Evolutionary conservation across 306 rosid genomes (phyloP).

Genomic region (Fragaria nilgerrensis): DNA sequence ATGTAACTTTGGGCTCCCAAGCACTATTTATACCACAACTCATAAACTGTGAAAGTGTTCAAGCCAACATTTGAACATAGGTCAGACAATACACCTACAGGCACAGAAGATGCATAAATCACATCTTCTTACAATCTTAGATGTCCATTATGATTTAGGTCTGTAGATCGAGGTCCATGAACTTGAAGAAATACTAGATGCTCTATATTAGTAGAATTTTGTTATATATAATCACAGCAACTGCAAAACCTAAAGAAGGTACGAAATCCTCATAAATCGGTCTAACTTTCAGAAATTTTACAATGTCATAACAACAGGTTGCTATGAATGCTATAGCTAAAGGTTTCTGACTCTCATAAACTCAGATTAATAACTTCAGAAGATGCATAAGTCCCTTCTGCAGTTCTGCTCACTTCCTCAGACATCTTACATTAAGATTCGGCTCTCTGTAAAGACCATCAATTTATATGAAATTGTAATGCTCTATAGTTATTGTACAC

Average conservation of each 20-base stretch:
- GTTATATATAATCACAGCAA: background rate
- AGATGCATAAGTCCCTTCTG: background rate
- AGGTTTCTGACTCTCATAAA: background rate
- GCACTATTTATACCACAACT: too few relatives aligned
- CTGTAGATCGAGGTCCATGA: background rate
- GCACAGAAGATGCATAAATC: too few relatives aligned
- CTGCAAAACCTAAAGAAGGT: background rate
- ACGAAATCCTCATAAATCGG: background rate
- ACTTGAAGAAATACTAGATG: too few relatives aligned
- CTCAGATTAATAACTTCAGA: background rate
- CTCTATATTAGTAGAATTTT: too few relatives aligned
- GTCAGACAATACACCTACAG: too few relatives aligned
- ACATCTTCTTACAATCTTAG: too few relatives aligned
- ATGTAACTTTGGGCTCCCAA: too few relatives aligned
- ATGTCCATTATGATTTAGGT: background rate
- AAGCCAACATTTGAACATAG: too few relatives aligned
- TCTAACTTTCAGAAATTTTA: background rate
- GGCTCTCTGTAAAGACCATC: background rate
- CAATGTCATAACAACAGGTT: background rate
- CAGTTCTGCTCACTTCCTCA: too few relatives aligned
- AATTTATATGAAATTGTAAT: background rate
- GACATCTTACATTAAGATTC: background rate
- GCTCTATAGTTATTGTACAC: background rate
- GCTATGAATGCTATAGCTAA: background rate
- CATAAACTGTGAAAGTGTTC: too few relatives aligned